Evolutionary conservation across 352 stramenopile genomes (phyloP), one percentile per base, ranked within the genome.

Genomic region (Phytophthora hibernalis): DNA sequence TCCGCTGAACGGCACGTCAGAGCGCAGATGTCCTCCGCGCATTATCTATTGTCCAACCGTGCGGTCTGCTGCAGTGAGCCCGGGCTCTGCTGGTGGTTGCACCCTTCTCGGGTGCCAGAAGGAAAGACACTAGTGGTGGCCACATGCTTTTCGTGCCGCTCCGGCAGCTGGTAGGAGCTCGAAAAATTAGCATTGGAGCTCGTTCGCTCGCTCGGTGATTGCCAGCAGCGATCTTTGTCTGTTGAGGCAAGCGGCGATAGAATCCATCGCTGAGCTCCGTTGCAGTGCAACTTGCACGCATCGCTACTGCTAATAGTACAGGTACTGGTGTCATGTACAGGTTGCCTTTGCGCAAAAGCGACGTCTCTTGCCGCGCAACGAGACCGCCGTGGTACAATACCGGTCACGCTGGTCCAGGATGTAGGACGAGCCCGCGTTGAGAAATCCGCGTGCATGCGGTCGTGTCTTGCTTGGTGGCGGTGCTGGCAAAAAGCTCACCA

Each of bases 31-130:
- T 72, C 56, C 50, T 43, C 33, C 6, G 44, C 40, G 47, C 53
- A 55, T 48, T 70, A 70, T 61, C 54, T 61, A 72, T 64, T 65
- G 65, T 73, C 52, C 52, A 64, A 59, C 65, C 50, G 33, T 38
- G 38, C 20, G 2, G 28, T n/a, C n/a, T n/a, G 47, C 3, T 28
- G 24, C 24, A 28, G 24, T 28, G 24, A 28, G 24, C 26, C 37
- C 33, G n/a, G 38, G 45, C 47, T 65, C 37, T 60, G 33, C 21
- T 64, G 53, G 50, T 56, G 22, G 61, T 44, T 66, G 63, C 63
- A 62, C 53, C 52, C 35, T 69, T 69, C 59, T 63, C 43, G 30
- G 24, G 30, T 51, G 51, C 65, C 65, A 72, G 65, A 58, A 61
- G 65, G 52, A 33, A 20, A 21, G 43, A 52, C 52, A 30, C 48